These are phyloP conservation scores for Globisporangium mamillatum DNA, from an alignment of 352 stramenopile genomes.

Conservation along the genomic window DNA sequence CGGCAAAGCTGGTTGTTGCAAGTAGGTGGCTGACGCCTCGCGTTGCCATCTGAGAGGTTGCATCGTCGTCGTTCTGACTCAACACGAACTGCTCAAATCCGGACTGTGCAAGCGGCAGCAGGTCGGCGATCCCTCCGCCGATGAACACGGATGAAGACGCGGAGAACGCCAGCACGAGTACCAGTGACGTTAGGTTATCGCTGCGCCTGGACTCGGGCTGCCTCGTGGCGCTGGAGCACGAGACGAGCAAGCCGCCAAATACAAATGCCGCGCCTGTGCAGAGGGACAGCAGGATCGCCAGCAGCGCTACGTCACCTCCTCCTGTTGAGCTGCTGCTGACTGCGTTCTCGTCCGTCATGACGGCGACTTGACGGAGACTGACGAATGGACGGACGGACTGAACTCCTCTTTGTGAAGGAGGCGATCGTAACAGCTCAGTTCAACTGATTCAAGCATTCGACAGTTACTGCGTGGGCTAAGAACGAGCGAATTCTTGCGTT, in stretches of 20 bases:
- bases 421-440: neutral
- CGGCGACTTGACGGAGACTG: neutral
- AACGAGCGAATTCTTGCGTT: neutral
- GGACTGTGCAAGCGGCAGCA: slow-evolving; percentile 1
- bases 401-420: neutral
- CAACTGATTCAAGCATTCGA: too few relatives aligned
- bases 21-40: slow-evolving; percentile 1
- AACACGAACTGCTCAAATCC: slow-evolving; percentile 6
- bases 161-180: slow-evolving; percentile 1
- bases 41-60: neutral
- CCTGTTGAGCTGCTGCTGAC: neutral
- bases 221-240: neutral
- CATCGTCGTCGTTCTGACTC: neutral
- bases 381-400: neutral
- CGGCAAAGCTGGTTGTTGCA: neutral
- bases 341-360: neutral
- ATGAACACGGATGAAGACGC: slow-evolving; percentile 1
- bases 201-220: neutral
- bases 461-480: slow-evolving; percentile 1
- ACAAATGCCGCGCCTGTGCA: neutral
- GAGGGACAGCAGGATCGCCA: neutral
- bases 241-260: neutral
- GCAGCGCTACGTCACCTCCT: neutral
- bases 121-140: neutral
- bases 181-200: neutral